phyloP scores from a whole-genome alignment of 2,329 filamentous ascomycete genomes.

The Bipolaris oryzae region DNA sequence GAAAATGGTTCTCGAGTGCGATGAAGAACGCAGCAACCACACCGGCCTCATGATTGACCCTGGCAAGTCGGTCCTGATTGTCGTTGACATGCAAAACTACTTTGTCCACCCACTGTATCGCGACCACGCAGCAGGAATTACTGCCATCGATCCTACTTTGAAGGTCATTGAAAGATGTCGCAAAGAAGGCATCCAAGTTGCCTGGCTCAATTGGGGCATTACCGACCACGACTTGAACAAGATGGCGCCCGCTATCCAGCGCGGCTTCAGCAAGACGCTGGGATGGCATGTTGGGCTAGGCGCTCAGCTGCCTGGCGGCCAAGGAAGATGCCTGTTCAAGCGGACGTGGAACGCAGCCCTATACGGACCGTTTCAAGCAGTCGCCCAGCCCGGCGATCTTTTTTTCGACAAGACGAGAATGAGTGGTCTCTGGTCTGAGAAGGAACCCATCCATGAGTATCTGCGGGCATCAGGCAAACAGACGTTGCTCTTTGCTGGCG shows the following conservation, averaged over 20 bases:
- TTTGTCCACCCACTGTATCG: constrained; percentile 46
- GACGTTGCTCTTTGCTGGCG: constrained; percentile 51
- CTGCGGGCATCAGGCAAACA: constrained; percentile 50
- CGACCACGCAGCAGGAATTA: constrained; percentile 37
- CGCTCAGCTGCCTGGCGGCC: constrained; percentile 43
- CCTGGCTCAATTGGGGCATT: constrained; percentile 53
- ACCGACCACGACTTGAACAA: constrained; percentile 45
- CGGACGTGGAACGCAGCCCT: constrained; percentile 53
- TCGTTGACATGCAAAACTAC: constrained; percentile 55
- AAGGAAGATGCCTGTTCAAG: constrained; percentile 51
- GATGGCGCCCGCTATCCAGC: constrained; percentile 52
- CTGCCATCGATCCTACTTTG: constrained; percentile 45
- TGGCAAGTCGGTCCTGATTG: constrained; percentile 46
- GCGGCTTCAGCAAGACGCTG: constrained; percentile 50
- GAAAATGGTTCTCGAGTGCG: constrained; percentile 49
- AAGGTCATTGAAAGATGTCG: constrained; percentile 50
- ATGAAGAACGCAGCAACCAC: constrained; percentile 48
- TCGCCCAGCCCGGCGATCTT: constrained; percentile 47
- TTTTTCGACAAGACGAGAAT: constrained; percentile 54
- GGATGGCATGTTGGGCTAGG: constrained; percentile 53
- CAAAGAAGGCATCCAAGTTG: constrained; percentile 49
- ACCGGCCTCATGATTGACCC: constrained; percentile 52
- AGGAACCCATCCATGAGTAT: constrained; percentile 51
- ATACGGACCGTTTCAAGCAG: constrained; percentile 49
- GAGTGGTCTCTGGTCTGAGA: constrained; percentile 51